Conservation (phyloP, 2,329 filamentous ascomycete genomes). For the Ceratocystis alfenasii region DNA sequence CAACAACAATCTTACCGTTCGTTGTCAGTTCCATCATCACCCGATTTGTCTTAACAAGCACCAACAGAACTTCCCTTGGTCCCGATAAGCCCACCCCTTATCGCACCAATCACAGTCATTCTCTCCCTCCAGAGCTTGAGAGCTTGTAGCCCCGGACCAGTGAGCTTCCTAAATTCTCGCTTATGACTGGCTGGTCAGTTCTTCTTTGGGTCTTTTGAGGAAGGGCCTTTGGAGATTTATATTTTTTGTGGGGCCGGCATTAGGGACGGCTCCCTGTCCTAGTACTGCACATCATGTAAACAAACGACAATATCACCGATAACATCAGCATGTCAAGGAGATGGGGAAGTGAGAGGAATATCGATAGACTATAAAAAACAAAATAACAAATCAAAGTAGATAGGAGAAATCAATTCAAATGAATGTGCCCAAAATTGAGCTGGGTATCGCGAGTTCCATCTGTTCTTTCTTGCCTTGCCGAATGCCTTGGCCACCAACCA, state of each 20-base stretch:
- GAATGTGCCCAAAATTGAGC: conserved; percentile 23
- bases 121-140: background rate
- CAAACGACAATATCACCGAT: background rate
- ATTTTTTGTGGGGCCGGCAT: background rate
- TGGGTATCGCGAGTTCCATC: conserved; percentile 20
- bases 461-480: background rate
- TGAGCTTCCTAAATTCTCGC: background rate
- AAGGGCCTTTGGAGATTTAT: background rate
- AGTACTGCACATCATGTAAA: background rate
- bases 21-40: background rate
- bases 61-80: background rate
- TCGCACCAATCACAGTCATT: background rate
- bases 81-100: background rate
- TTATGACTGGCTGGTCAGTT: background rate
- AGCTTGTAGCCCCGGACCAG: background rate
- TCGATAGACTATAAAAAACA: background rate
- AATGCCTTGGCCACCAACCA: background rate
- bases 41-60: background rate
- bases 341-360: too few species aligned
- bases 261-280: background rate
- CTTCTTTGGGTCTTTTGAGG: too few species aligned
- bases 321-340: conserved; percentile 22
- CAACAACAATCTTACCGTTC: too few species aligned
- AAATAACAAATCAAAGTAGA: conserved; percentile 19
- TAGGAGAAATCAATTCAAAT: conserved; percentile 18